Evolutionary conservation across 257 asterid species (phyloP), one percentile per base, ranked within the genome.

Genomic region (Primulina tabacum): DNA sequence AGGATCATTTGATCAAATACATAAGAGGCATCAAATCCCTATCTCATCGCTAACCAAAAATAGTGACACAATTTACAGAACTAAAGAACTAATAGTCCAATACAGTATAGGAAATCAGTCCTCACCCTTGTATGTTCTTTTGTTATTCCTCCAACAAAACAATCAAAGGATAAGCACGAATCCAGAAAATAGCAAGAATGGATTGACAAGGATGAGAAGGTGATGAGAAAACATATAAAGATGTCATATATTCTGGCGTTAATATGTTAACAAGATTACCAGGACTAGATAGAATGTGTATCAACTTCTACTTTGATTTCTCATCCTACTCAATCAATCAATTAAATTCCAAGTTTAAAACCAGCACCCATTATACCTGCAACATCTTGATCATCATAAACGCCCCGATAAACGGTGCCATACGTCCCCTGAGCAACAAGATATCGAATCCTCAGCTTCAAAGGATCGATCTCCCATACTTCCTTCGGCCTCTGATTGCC

Each of bases 371-470:
- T 28, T 57, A 56, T 50, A 90, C 97, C 94, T n/a, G 95, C 97
- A 37, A 90, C 95, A 77, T 90, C 94, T 32, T 59, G 84, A 34
- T 87, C 86, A 40, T 88, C 90, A 64, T 90, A 90, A 74, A 88
- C 34, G 59, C 93, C 97, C 32, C 94, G 97, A 80, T 90, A 92
- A 69, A 90, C 97, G 43, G 93, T 88, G 10, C 95, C 97, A 52
- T 82, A 88, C 32, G 94, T 83, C 77, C 95, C 94, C 37, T 93
- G 92, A 71, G 94, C 95, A 58, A 90, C 74, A 71, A 83, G 84
- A 62, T 83, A 76, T 73, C 86, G 85, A 80, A 90, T 80, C 14
- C 82, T 73, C 24, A 90, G 89, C 76, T 88, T 90, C 0, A 89
- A 70, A 6, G 93, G 83, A 32, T 90, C 95, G 66, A 90, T 90